Percentiles rank a stretch among this genome's conserved stretches.
phyloP scores from a whole-genome alignment of 2,329 filamentous ascomycete species.

The Didymella pinodella region DNA sequence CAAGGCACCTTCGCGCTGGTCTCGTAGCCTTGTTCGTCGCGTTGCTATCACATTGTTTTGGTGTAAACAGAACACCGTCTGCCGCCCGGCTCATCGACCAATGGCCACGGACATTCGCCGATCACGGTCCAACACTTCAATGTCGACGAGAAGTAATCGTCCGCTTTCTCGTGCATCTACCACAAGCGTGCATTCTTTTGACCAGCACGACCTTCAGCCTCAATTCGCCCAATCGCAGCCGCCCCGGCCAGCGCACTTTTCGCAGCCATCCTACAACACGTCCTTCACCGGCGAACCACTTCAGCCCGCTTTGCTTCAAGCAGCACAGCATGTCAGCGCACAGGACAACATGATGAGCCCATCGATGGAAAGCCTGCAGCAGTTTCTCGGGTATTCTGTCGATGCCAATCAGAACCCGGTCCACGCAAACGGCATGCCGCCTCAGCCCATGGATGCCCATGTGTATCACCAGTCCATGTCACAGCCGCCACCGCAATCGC shows the following conservation, averaged over 20 bases:
- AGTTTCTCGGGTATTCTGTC: constrained; percentile 42
- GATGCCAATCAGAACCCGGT: constrained; percentile 29
- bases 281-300: constrained; percentile 41
- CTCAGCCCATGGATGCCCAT: constrained; percentile 42
- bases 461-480: constrained; percentile 40
- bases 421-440: constrained; percentile 30
- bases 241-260: constrained; percentile 26
- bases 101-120: constrained; percentile 52
- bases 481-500: constrained; percentile 36
- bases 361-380: constrained; percentile 45
- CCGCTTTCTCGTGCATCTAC: constrained; percentile 59
- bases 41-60: constrained; percentile 42
- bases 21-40: constrained; percentile 14
- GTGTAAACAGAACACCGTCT: constrained; percentile 42
- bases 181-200: constrained; percentile 56
- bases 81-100: constrained; percentile 28
- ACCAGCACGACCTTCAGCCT: constrained; percentile 41
- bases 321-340: constrained; percentile 48
- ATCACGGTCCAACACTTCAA: constrained; percentile 57
- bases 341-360: constrained; percentile 44
- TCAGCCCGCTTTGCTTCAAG: constrained; percentile 46
- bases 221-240: constrained; percentile 31
- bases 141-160: constrained; percentile 54
- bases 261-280: constrained; percentile 39
- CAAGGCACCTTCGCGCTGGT: neutral